These are phyloP conservation scores for Neonectria ditissima DNA, from an alignment of 2,329 filamentous ascomycete genomes.

Conservation along the genomic window DNA sequence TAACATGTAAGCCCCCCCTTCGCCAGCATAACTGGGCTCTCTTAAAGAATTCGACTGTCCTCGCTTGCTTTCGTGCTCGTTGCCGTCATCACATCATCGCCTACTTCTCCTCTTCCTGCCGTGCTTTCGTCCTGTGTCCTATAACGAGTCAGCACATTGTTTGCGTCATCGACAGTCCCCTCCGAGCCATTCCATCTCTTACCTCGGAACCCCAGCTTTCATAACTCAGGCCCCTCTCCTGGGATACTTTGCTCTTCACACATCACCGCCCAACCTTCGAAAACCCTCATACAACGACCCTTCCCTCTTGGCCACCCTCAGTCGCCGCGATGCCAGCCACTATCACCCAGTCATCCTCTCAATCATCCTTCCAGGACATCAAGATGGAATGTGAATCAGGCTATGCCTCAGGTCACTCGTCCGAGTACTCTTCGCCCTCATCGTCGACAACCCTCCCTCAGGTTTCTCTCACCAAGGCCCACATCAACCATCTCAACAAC, in stretches of 20 bases:
- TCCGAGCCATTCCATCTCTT: conserved; percentile 12
- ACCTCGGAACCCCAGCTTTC: conserved; percentile 13
- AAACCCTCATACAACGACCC: conserved; percentile 37
- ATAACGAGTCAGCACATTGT: conserved; percentile 39
- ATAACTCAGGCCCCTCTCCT: conserved; percentile 24
- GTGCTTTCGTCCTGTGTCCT: conserved; percentile 37
- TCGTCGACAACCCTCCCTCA: conserved; percentile 68
- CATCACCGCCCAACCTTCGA: conserved; percentile 34
- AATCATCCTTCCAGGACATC: conserved; percentile 53
- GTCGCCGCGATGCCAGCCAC: conserved; percentile 52
- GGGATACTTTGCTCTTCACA: conserved; percentile 30
- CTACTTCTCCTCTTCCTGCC: conserved; percentile 28
- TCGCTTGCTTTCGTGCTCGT: conserved; percentile 36
- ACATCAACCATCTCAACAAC: conserved; percentile 90
- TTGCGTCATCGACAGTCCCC: conserved; percentile 40
- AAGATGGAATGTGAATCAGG: conserved; percentile 78
- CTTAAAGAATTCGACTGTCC: conserved; percentile 45
- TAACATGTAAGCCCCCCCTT: conserved; percentile 43
- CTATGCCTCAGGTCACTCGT: conserved; percentile 72
- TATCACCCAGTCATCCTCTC: conserved; percentile 55
- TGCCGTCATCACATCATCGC: conserved; percentile 34
- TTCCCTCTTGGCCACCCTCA: conserved; percentile 21
- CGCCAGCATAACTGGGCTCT: conserved; percentile 35
- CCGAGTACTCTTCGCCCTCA: conserved; percentile 53
- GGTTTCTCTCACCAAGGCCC: conserved; percentile 86